phyloP scores from a whole-genome alignment of 306 rosid species.

The Malus fusca region DNA sequence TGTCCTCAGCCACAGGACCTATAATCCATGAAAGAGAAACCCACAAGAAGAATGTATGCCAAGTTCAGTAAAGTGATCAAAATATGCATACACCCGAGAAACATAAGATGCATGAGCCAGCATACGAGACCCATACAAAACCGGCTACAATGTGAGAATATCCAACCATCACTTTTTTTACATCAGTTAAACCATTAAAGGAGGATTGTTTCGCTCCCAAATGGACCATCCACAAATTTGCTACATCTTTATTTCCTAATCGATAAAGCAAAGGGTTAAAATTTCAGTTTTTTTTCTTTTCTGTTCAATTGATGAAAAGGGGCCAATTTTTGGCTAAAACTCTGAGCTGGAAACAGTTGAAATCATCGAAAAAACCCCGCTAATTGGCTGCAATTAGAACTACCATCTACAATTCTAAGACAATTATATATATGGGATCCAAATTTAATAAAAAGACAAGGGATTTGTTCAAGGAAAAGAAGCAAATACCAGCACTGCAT shows the following conservation, averaged over 20 bases:
- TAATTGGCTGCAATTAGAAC: neutral
- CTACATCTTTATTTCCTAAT: no score
- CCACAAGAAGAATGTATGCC: neutral
- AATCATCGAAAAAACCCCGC: neutral
- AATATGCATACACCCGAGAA: neutral
- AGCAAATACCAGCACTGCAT: slow-evolving; percentile 69
- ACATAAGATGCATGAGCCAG: neutral
- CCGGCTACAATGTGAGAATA: neutral
- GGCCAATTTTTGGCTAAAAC: no score
- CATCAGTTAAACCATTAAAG: neutral
- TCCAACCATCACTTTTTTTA: neutral
- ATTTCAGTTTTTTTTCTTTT: neutral
- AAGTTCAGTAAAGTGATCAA: neutral
- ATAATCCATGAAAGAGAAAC: neutral
- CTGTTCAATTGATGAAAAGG: no score
- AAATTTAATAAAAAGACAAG: neutral
- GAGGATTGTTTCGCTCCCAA: neutral
- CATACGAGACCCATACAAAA: neutral
- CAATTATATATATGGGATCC: neutral
- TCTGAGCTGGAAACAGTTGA: neutral
- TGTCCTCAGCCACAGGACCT: slow-evolving; percentile 95
- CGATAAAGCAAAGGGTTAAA: neutral
- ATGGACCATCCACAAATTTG: neutral
- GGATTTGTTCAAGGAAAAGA: neutral
- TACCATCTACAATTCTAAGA: neutral